Conservation (phyloP, 352 stramenopile genomes). For the Phytophthora tentaculata region DNA sequence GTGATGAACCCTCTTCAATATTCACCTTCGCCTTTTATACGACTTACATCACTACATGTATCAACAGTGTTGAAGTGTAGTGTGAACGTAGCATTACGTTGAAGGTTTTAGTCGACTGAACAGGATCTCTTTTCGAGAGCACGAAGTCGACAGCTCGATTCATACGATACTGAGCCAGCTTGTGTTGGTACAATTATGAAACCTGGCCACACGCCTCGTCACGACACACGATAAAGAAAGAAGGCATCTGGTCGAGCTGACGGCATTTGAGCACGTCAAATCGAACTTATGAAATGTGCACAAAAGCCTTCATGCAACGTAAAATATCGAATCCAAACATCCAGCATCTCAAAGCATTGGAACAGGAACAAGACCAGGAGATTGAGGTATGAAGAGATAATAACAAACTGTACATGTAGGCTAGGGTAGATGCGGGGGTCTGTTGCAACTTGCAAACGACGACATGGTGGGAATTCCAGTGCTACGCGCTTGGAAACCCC, state of each 20-base stretch:
- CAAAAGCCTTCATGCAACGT: not conserved
- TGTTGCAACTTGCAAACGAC: slow-evolving; percentile 10
- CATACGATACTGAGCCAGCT: too few species aligned
- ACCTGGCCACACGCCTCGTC: not conserved
- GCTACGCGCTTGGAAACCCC: too few species aligned
- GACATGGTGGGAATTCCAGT: slow-evolving; percentile 8
- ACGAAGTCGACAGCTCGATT: slow-evolving; percentile 7
- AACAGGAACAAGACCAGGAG: too few species aligned
- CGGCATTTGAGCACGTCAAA: too few species aligned
- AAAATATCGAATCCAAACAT: not conserved
- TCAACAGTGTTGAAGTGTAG: not conserved
- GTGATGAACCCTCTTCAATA: too few species aligned
- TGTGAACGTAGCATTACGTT: not conserved
- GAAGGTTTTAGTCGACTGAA: not conserved
- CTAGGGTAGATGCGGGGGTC: not conserved
- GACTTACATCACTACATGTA: not conserved
- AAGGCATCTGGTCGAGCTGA: not conserved
- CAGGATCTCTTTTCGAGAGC: slow-evolving; percentile 1
- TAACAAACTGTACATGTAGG: too few species aligned
- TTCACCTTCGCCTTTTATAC: too few species aligned
- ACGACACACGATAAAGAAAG: not conserved
- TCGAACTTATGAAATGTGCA: too few species aligned
- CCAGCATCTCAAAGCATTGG: not conserved
- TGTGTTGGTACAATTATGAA: not conserved
- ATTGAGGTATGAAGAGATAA: too few species aligned